phyloP scores from a whole-genome alignment of 78 protist species.

The Dictyostelium firmibasis region DNA sequence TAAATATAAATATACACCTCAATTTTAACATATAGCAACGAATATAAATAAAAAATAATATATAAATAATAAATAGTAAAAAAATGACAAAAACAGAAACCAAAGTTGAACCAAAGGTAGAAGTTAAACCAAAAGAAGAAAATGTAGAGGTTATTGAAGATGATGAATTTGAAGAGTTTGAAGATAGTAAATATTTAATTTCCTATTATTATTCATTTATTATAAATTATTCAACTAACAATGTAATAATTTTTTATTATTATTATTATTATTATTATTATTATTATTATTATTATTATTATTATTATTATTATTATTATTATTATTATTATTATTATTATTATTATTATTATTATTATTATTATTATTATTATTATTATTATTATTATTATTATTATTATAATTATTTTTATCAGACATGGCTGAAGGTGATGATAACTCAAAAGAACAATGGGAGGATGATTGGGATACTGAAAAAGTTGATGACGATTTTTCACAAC shows the following conservation, averaged over 20 bases:
- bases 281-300: neutral
- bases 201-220: neutral
- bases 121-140: constrained; percentile 40
- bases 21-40: neutral
- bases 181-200: constrained; percentile 55
- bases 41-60: neutral
- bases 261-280: neutral
- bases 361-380: too few relatives aligned
- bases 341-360: too few relatives aligned
- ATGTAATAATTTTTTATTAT: neutral
- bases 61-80: neutral
- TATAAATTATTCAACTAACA: neutral
- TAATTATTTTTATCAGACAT: neutral
- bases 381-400: neutral
- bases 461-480: constrained; percentile 83
- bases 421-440: constrained; percentile 23
- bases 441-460: constrained; percentile 82
- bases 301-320: too few relatives aligned
- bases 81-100: constrained; percentile 19
- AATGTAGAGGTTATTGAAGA: constrained; percentile 69
- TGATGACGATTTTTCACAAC: constrained; percentile 82
- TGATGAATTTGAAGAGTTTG: constrained; percentile 85
- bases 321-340: neutral
- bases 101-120: neutral
- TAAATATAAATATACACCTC: neutral